These are phyloP conservation scores for Solanum paucissectum DNA, from an alignment of 257 asterid species.

Conservation along the genomic window DNA sequence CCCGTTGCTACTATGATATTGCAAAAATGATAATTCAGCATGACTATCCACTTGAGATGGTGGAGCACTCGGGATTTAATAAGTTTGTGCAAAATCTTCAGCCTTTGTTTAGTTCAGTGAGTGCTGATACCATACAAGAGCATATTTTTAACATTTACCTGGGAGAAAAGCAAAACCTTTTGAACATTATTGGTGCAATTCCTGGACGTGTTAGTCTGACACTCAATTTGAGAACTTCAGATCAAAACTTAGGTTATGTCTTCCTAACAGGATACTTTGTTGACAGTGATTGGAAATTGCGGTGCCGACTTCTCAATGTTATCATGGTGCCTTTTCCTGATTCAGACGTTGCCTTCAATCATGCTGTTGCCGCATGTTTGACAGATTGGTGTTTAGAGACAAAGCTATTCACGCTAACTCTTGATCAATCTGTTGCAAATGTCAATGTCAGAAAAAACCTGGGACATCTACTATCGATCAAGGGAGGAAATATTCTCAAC, in stretches of 20 bases:
- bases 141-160: constrained; percentile 39
- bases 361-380: constrained; percentile 50
- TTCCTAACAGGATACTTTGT: constrained; percentile 63
- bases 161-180: constrained; percentile 54
- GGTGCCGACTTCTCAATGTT: constrained; percentile 45
- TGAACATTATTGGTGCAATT: constrained; percentile 34
- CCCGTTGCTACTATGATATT: constrained; percentile 33
- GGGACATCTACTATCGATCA: constrained; percentile 39
- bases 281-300: constrained; percentile 70
- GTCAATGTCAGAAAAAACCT: constrained; percentile 36
- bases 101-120: constrained; percentile 40
- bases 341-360: constrained; percentile 42
- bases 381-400: constrained; percentile 53
- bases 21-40: constrained; percentile 76
- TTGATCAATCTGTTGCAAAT: constrained; percentile 22
- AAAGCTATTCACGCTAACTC: constrained; percentile 48
- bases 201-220: constrained; percentile 68
- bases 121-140: constrained; percentile 28
- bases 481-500: constrained; percentile 31
- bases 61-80: constrained; percentile 51
- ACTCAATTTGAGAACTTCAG: constrained; percentile 55
- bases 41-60: constrained; percentile 68
- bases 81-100: constrained; percentile 51
- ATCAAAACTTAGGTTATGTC: constrained; percentile 36
- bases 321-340: constrained; percentile 37